Base-by-base conservation (phyloP, 352 stramenopile genomes). In the Phytophthora cryptogea region DNA sequence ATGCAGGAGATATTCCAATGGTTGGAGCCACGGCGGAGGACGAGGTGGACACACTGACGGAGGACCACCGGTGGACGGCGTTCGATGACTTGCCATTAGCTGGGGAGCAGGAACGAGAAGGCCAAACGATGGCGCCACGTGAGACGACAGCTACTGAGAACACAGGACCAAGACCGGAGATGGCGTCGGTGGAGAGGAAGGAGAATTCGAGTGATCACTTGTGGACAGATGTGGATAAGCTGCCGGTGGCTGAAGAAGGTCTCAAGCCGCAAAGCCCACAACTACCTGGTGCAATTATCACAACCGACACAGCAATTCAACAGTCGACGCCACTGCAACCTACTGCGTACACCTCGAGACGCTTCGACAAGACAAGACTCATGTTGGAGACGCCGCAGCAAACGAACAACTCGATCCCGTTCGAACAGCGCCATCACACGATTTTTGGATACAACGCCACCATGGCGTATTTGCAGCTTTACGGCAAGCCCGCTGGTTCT, bases 381-480 rank as follows among this genome's bases (percentile, higher is more conserved):
- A 17, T 58, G 3, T 47, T 55, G 16, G 43, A 72, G 28, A 68
- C 36, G 5, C 20, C 37, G 4, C 35, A 58, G 16, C 31, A 67
- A 37, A 23, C 26, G 26, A 70, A 49, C 10, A 16, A 23, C 0
- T 60, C 54, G 1, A 54, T 72, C 3, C 33, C 74, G 6, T 79
- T 86, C 17, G 70, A 71, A 5, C 58, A 72, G 27, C 76, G 78
- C 14, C 78, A 90, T 32, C 45, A 80, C 7, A 66, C 54, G 9
- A 65, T 90, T 16, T 42, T 64, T 1, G 79, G 76, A 5, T 88
- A 86, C 53, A 74, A 76, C 17, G 71, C 75, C 39, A 84, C 67
- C 3, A 66, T 81, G 17, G 56, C 72, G 14, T 88, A 78, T 58
- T 59, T 90, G 6, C 51, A 68, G 50, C 70, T 69, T 20, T 87